Evolutionary conservation across 352 stramenopile species (phyloP).

Genomic region (Phytopythium litorale): DNA sequence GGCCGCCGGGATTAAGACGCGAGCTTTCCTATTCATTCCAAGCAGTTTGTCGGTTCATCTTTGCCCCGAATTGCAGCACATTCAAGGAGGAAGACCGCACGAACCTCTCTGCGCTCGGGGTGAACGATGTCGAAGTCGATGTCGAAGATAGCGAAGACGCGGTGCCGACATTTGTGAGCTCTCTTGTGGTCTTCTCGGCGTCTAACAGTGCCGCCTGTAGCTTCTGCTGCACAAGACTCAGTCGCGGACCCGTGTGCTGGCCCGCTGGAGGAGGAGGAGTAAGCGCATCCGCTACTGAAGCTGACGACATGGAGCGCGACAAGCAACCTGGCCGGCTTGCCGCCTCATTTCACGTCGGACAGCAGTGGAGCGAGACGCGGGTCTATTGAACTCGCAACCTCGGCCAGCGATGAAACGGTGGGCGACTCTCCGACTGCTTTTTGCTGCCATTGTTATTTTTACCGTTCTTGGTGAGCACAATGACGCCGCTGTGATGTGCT

Average conservation of each 20-base stretch:
- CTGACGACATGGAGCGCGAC: conserved; percentile 18
- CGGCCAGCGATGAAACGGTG: conserved; percentile 15
- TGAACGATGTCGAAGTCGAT: no score
- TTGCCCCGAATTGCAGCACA: no score
- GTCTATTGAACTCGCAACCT: not conserved
- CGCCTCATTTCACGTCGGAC: not conserved
- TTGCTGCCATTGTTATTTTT: conserved; percentile 2
- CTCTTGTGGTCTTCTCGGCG: conserved; percentile 33
- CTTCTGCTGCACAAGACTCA: conserved; percentile 65
- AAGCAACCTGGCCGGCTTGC: conserved; percentile 9
- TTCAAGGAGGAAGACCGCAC: no score
- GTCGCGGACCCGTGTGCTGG: conserved; percentile 12
- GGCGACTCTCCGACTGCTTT: not conserved
- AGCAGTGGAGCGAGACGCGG: not conserved
- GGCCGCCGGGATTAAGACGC: not conserved
- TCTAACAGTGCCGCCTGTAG: conserved; percentile 53
- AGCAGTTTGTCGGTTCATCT: not conserved
- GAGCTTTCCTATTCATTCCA: not conserved
- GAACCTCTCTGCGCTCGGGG: no score
- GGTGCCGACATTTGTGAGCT: conserved; percentile 27
- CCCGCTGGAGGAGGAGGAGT: conserved; percentile 4
- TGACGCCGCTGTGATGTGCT: not conserved
- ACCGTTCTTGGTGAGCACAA: not conserved
- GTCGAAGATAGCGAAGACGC: not conserved
- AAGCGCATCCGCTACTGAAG: conserved; percentile 19